A percentile compares a stretch with the other conserved stretches of the same genome.
phyloP scores from a whole-genome alignment of 176 grass and related monocot species.

The Poa pratensis region DNA sequence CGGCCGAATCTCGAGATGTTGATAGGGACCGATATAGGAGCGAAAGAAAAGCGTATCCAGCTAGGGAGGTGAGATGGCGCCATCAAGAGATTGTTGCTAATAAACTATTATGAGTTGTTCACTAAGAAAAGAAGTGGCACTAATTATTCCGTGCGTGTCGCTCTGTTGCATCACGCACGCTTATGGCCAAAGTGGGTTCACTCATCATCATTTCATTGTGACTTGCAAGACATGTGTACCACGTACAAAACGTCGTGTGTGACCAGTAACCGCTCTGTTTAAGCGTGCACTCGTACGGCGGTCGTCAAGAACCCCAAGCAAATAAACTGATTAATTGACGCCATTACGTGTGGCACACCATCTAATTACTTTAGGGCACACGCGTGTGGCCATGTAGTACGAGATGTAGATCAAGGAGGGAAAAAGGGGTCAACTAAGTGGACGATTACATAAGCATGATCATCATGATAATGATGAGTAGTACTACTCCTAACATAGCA shows the following conservation, averaged over 20 bases:
- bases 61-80: constrained; percentile 25
- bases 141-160: not conserved
- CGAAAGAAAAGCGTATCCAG: not conserved
- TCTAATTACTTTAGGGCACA: not conserved
- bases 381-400: not conserved
- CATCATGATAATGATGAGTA: constrained; percentile 9
- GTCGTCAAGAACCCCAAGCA: too few relatives aligned
- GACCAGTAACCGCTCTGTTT: not conserved
- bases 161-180: not conserved
- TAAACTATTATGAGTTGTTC: not conserved
- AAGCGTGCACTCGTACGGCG: not conserved
- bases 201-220: not conserved
- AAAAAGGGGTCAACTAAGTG: constrained; percentile 7
- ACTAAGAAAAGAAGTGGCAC: not conserved
- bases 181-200: not conserved
- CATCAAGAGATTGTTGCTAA: constrained; percentile 3
- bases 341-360: not conserved
- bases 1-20: not conserved
- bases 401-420: not conserved
- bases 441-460: constrained; percentile 36
- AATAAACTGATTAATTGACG: not conserved
- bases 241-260: not conserved
- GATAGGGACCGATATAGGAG: not conserved
- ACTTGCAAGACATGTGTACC: constrained; percentile 16
- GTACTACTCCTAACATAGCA: not conserved